Evolutionary conservation across 331 rosid species (phyloP).

Genomic region (Quercus phellos): DNA sequence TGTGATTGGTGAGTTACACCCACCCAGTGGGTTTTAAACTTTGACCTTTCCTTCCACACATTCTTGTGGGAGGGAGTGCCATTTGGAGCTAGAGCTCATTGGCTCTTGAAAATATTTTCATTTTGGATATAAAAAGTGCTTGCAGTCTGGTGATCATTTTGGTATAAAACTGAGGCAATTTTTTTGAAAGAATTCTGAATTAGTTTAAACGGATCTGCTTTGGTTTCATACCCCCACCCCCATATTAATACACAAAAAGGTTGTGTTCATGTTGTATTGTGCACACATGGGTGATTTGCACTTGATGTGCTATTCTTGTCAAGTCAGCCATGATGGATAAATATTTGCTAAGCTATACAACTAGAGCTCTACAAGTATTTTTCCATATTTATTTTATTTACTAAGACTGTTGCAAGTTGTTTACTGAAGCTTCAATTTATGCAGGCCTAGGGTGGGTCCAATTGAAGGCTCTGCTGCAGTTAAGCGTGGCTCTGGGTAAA

Average conservation of each 20-base stretch:
- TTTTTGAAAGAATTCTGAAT: too few species aligned
- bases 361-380: background rate
- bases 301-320: background rate
- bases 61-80: too few species aligned
- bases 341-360: background rate
- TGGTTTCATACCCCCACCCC: too few species aligned
- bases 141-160: background rate
- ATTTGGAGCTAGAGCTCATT: too few species aligned
- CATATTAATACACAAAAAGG: too few species aligned
- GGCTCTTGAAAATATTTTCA: background rate
- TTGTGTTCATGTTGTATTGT: background rate
- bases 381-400: background rate
- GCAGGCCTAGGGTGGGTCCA: conserved; percentile 45
- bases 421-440: background rate
- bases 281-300: background rate
- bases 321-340: background rate
- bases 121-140: background rate
- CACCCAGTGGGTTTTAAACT: too few species aligned
- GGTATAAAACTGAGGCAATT: too few species aligned
- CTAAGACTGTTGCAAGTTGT: background rate
- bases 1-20: too few species aligned
- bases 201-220: too few species aligned
- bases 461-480: conserved; percentile 23
- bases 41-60: too few species aligned
- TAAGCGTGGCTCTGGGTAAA: conserved; percentile 34